Percentiles rank a stretch among this genome's conserved stretches.
phyloP scores from a whole-genome alignment of 2,329 filamentous ascomycete genomes.

The Pleomassaria siparia region DNA sequence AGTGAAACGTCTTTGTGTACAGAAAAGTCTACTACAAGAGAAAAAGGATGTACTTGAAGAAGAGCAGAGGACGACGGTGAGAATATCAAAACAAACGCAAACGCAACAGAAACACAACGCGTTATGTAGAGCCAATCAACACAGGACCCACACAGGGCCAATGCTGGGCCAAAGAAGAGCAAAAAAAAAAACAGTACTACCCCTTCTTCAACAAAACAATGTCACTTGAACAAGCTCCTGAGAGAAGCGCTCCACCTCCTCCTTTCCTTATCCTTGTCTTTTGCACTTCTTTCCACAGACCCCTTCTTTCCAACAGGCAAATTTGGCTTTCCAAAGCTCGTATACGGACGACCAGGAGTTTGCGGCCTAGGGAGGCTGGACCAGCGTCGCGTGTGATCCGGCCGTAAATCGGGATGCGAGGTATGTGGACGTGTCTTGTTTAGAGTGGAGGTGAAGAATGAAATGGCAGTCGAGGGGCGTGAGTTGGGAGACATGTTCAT shows the following conservation, averaged over 20 bases:
- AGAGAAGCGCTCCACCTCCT: constrained; percentile 1
- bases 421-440: constrained; percentile 4
- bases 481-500: background rate
- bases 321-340: constrained; percentile 6
- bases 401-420: background rate
- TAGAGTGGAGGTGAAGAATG: constrained; percentile 1
- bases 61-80: background rate
- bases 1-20: background rate
- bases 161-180: background rate
- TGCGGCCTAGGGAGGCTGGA: constrained; percentile 11
- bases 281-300: background rate
- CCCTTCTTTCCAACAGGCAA: background rate
- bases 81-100: background rate
- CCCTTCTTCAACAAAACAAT: background rate
- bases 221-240: constrained; percentile 3
- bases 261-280: background rate
- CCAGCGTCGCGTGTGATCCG: constrained; percentile 3
- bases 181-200: background rate
- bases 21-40: background rate
- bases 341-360: constrained; percentile 16
- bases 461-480: background rate
- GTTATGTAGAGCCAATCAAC: background rate
- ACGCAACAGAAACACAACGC: too few species aligned
- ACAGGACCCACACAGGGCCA: background rate
- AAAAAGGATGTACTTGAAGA: too few species aligned